phyloP scores from a whole-genome alignment of 2,329 filamentous ascomycete species.

The Alternaria burnsii region DNA sequence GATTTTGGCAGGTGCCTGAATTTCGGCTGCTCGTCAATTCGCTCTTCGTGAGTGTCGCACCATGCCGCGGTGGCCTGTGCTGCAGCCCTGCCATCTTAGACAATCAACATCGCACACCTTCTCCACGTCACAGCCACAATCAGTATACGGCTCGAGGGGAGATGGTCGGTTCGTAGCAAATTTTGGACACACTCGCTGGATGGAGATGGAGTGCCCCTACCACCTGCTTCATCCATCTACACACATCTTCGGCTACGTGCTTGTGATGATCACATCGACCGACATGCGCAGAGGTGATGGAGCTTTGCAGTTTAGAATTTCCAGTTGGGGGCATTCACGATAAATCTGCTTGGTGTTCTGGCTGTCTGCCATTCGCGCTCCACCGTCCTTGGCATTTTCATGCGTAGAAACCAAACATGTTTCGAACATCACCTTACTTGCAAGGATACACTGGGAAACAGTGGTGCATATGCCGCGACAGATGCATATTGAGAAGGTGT shows the following conservation, averaged over 20 bases:
- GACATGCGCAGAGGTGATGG: too few relatives aligned
- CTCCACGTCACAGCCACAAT: not conserved
- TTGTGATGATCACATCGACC: not conserved
- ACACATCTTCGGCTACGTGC: not conserved
- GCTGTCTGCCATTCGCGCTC: not conserved
- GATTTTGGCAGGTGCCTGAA: slow-evolving; percentile 22
- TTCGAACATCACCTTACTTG: slow-evolving; percentile 25
- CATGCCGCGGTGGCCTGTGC: slow-evolving; percentile 35
- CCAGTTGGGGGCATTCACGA: accelerated
- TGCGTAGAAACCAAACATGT: slow-evolving; percentile 41
- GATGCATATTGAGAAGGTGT: not conserved
- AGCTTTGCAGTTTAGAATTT: accelerated
- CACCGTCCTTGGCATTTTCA: slow-evolving; percentile 9
- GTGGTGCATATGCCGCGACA: not conserved
- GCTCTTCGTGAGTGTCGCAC: slow-evolving; percentile 25
- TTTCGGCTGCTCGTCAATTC: slow-evolving; percentile 32
- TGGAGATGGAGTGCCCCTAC: too few relatives aligned
- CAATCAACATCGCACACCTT: not conserved
- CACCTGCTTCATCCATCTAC: not conserved
- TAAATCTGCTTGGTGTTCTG: not conserved
- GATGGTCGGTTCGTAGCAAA: not conserved
- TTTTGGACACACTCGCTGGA: not conserved
- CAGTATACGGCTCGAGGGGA: not conserved
- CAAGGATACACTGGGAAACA: slow-evolving; percentile 22
- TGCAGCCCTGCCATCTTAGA: slow-evolving; percentile 30